These are phyloP conservation scores for Ampelomyces quisqualis DNA, from an alignment of 2,329 filamentous ascomycete genomes.

Conservation along the genomic window DNA sequence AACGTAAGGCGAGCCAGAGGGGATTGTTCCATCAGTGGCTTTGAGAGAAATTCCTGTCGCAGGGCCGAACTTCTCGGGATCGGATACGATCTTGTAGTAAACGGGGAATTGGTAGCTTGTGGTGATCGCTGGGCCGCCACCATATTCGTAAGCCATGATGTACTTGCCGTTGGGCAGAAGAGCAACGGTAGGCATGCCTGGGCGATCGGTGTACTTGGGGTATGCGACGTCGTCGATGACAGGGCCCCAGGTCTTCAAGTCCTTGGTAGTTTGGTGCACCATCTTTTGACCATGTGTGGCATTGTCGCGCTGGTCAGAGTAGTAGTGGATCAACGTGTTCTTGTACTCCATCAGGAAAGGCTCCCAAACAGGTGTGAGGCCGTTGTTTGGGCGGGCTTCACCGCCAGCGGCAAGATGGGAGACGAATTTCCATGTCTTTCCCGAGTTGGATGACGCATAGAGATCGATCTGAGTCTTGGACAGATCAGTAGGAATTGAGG, in stretches of 20 bases:
- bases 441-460: constrained; percentile 64
- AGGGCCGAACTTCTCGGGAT: constrained; percentile 51
- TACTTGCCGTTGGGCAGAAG: constrained; percentile 61
- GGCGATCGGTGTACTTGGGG: constrained; percentile 62
- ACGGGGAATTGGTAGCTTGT: constrained; percentile 50
- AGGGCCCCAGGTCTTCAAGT: constrained; percentile 61
- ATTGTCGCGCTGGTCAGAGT: constrained; percentile 69
- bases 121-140: constrained; percentile 47
- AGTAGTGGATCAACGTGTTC: constrained; percentile 64
- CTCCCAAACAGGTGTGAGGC: constrained; percentile 70
- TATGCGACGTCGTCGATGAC: constrained; percentile 65
- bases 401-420: constrained; percentile 65
- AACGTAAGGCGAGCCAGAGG: constrained; percentile 53
- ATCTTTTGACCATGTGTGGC: constrained; percentile 65
- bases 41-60: constrained; percentile 46
- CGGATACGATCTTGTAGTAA: constrained; percentile 53
- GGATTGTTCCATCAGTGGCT: constrained; percentile 49
- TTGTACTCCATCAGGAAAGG: constrained; percentile 64
- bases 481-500: constrained; percentile 60
- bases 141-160: constrained; percentile 66
- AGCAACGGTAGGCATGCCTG: constrained; percentile 67
- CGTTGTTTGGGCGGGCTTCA: constrained; percentile 63
- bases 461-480: constrained; percentile 67
- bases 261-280: constrained; percentile 61
- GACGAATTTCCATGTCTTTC: constrained; percentile 65